These are phyloP conservation scores for Leccinum uliginosum DNA, from an alignment of 768 basidiomycete genomes.

Conservation along the genomic window DNA sequence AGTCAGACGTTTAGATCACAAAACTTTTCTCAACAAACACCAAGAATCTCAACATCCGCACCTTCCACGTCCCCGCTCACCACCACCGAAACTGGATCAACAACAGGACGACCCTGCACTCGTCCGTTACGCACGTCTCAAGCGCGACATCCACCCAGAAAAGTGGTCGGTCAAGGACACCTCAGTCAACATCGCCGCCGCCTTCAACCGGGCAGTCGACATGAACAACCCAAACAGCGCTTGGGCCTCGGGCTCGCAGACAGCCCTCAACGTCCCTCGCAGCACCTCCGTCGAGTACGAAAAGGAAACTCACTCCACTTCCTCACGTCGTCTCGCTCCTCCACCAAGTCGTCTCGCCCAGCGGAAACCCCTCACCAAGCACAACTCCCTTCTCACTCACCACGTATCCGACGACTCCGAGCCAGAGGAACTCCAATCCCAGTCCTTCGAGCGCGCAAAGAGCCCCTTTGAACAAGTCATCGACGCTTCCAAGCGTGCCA, in stretches of 20 bases:
- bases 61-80: constrained; percentile 29
- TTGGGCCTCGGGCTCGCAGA: constrained; percentile 62
- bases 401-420: constrained; percentile 74
- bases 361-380: constrained; percentile 50
- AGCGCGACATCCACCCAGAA: constrained; percentile 53
- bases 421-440: constrained; percentile 42
- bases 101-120: constrained; percentile 43
- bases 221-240: constrained; percentile 53
- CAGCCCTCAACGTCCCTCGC: constrained; percentile 49
- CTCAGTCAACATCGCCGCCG: constrained; percentile 81
- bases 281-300: constrained; percentile 83
- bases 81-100: constrained; percentile 35
- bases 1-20: constrained; percentile 82
- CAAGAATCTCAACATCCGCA: constrained; percentile 37
- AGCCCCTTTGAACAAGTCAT: constrained; percentile 64
- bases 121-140: constrained; percentile 44
- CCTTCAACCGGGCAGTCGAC: constrained; percentile 68
- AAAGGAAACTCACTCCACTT: constrained; percentile 52
- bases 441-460: constrained; percentile 46
- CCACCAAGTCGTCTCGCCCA: constrained; percentile 50
- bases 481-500: constrained; percentile 50
- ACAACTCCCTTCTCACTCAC: constrained; percentile 39
- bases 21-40: constrained; percentile 66
- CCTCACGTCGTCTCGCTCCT: constrained; percentile 53
- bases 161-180: constrained; percentile 78